A percentile compares a stretch with the other conserved stretches of the same genome.
phyloP scores from a whole-genome alignment of 129 eudicot genomes.

The Centaurea solstitialis region DNA sequence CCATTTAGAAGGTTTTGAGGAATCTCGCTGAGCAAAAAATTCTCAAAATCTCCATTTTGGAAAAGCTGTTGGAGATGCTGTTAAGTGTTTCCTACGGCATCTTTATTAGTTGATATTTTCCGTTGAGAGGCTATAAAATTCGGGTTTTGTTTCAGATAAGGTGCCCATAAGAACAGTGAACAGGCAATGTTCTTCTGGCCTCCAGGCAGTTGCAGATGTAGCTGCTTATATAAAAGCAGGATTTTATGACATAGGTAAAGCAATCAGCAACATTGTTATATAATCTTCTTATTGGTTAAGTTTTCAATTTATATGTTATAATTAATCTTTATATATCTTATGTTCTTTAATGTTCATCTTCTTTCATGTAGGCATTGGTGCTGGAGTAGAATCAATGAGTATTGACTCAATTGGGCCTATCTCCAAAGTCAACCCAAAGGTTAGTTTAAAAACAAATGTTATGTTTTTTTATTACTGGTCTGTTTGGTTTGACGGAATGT shows the following conservation, averaged over 20 bases:
- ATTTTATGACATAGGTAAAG: conserved; percentile 76
- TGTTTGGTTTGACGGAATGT: background rate
- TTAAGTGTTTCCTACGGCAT: background rate
- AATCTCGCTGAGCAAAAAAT: too few species aligned
- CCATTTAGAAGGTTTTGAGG: too few species aligned
- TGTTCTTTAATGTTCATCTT: background rate
- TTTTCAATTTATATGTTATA: background rate
- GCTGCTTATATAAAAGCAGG: conserved; percentile 88
- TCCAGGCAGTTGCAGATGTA: conserved; percentile 90
- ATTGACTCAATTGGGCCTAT: conserved; percentile 37
- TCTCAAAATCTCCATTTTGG: too few species aligned
- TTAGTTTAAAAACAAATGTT: conserved; percentile 18
- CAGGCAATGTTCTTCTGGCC: conserved; percentile 94
- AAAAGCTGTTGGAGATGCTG: too few species aligned
- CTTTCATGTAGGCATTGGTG: conserved; percentile 53
- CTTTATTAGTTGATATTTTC: background rate
- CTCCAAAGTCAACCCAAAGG: conserved; percentile 48
- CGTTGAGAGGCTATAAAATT: background rate
- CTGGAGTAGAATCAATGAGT: conserved; percentile 70
- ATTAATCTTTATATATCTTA: background rate
- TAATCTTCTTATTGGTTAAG: background rate
- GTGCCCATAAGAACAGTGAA: conserved; percentile 88
- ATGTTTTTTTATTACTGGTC: background rate
- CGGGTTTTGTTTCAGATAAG: conserved; percentile 41
- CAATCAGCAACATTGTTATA: background rate